A percentile compares a stretch with the other conserved stretches of the same genome.
Conservation (phyloP, 768 basidiomycete genomes). For the Rhodotorula sphaerocarpa region DNA sequence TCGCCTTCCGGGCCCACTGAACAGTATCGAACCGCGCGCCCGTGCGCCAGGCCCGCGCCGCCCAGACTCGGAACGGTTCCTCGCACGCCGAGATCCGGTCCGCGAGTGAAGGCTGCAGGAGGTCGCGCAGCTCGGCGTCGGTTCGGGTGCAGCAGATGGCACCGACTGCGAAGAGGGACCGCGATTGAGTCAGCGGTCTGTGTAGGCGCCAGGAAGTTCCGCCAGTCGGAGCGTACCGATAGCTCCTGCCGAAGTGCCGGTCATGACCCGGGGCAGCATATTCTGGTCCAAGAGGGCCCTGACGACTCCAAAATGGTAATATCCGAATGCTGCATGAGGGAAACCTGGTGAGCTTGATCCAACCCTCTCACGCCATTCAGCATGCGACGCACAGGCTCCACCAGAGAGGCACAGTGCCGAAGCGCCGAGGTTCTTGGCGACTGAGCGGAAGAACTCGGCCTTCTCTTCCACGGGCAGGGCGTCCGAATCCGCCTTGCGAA, state of each 20-base stretch:
- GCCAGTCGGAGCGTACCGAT: slow-evolving; percentile 47
- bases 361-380: slow-evolving; percentile 51
- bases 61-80: slow-evolving; percentile 54
- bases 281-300: slow-evolving; percentile 82
- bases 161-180: slow-evolving; percentile 37
- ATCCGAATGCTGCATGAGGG: slow-evolving; percentile 13
- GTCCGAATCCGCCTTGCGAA: slow-evolving; percentile 58
- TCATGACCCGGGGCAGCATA: slow-evolving; percentile 80
- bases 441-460: slow-evolving; percentile 77
- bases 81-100: slow-evolving; percentile 56
- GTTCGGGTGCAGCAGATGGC: slow-evolving; percentile 76
- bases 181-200: background rate
- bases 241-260: slow-evolving; percentile 89
- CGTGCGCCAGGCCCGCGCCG: slow-evolving; percentile 59
- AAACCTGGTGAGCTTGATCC: no score
- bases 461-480: slow-evolving; percentile 77
- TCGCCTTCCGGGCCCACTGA: slow-evolving; percentile 77
- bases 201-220: no score
- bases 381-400: slow-evolving; percentile 56
- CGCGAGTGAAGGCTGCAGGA: slow-evolving; percentile 76
- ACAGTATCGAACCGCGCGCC: slow-evolving; percentile 94
- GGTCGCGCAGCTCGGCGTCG: slow-evolving; percentile 67
- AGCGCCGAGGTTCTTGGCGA: slow-evolving; percentile 80
- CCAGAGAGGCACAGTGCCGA: slow-evolving; percentile 93
- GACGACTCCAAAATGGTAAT: slow-evolving; percentile 82